Conservation (phyloP, 176 grass and related monocot species). For the Musa troglodytarum region DNA sequence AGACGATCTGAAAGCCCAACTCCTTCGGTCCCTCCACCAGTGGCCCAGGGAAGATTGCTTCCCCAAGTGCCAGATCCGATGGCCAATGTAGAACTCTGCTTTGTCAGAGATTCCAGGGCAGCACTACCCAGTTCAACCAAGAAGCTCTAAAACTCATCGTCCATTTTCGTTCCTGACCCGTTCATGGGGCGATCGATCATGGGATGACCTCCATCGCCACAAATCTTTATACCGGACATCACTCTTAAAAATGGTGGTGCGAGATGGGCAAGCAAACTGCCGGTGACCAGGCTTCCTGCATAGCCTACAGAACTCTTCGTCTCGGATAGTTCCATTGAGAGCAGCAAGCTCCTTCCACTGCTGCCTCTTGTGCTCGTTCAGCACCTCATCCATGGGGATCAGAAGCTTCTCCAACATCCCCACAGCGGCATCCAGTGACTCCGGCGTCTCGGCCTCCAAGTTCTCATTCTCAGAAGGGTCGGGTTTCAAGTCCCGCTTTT, state of each 20-base stretch:
- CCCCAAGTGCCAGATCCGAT: slow-evolving; percentile 20
- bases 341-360: slow-evolving; percentile 77
- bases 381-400: slow-evolving; percentile 36
- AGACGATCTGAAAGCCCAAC: not conserved
- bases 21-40: slow-evolving; percentile 22
- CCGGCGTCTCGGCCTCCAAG: slow-evolving; percentile 78
- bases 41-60: slow-evolving; percentile 24
- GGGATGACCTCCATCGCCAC: slow-evolving; percentile 87
- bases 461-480: slow-evolving; percentile 77
- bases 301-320: slow-evolving; percentile 80
- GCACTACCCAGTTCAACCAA: slow-evolving; percentile 80
- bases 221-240: slow-evolving; percentile 84
- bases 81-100: slow-evolving; percentile 26
- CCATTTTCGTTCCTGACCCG: slow-evolving; percentile 87
- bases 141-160: slow-evolving; percentile 95
- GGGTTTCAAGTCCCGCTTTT: no score
- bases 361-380: slow-evolving; percentile 23
- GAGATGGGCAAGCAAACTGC: slow-evolving; percentile 69
- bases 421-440: slow-evolving; percentile 63
- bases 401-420: slow-evolving; percentile 97
- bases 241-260: slow-evolving; percentile 63
- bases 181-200: slow-evolving; percentile 92
- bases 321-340: slow-evolving; percentile 87
- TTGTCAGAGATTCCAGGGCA: slow-evolving; percentile 65
- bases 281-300: slow-evolving; percentile 85